Percentiles rank a stretch among this genome's conserved stretches.
Conservation (phyloP, 2,329 filamentous ascomycete genomes). For the Sporothrix brasiliensis region DNA sequence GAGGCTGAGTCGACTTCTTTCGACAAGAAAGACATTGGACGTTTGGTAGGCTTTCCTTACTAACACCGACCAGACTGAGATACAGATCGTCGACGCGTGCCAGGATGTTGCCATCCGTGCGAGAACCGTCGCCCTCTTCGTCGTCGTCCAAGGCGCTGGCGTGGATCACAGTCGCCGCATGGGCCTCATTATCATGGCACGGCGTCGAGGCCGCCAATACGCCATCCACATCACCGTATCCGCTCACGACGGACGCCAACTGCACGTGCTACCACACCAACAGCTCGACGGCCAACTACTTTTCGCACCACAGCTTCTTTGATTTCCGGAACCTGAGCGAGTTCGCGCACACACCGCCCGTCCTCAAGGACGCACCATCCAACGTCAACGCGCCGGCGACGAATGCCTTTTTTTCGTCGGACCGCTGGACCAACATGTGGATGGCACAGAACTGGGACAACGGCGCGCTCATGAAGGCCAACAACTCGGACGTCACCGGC, state of each 20-base stretch:
- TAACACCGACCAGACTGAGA: neutral
- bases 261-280: constrained; percentile 57
- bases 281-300: constrained; percentile 49
- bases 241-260: constrained; percentile 41
- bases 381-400: constrained; percentile 42
- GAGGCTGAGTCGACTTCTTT: constrained; percentile 6
- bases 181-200: neutral
- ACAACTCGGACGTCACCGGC: constrained; percentile 36
- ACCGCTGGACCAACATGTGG: constrained; percentile 47
- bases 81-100: neutral
- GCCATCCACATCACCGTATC: neutral
- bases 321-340: constrained; percentile 52
- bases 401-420: constrained; percentile 47
- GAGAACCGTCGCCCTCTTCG: neutral
- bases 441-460: constrained; percentile 49
- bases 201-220: constrained; percentile 8
- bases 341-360: constrained; percentile 45
- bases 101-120: neutral
- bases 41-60: too few relatives aligned
- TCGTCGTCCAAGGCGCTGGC: neutral
- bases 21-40: neutral
- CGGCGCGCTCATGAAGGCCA: constrained; percentile 32
- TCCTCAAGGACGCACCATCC: constrained; percentile 40
- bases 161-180: constrained; percentile 16
- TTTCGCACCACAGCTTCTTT: constrained; percentile 52